Evolutionary conservation across 169 alveolate species (phyloP).

Genomic region (Babesia ovis): DNA sequence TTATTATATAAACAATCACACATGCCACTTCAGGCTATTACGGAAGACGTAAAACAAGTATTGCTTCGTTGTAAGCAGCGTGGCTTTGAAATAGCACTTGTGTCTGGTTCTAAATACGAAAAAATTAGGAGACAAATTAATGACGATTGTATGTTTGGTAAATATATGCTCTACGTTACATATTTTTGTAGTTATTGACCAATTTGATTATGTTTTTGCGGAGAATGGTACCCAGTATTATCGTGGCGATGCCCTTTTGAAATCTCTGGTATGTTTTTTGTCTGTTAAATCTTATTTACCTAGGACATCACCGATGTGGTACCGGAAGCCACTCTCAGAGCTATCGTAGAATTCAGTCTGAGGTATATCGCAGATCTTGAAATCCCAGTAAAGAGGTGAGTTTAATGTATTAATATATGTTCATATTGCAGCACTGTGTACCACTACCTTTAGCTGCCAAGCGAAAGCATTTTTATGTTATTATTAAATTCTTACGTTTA

Average conservation of each 20-base stretch:
- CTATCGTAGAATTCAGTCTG: constrained; percentile 26
- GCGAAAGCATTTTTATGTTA: too few relatives aligned
- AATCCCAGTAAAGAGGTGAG: constrained; percentile 57
- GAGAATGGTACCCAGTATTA: constrained; percentile 58
- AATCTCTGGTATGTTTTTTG: constrained; percentile 26
- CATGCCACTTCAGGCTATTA: constrained; percentile 11
- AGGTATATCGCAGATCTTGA: constrained; percentile 50
- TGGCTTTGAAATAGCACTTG: constrained; percentile 39
- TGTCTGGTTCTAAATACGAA: constrained; percentile 47
- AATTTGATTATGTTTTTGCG: constrained; percentile 27
- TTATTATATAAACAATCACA: neutral
- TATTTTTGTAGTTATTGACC: constrained; percentile 19
- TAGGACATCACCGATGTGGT: constrained; percentile 36
- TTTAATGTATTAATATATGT: constrained; percentile 1
- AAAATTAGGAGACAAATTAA: constrained; percentile 35
- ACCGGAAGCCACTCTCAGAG: constrained; percentile 20
- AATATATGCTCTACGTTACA: neutral
- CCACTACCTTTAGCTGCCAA: too few relatives aligned
- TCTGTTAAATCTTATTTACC: too few relatives aligned
- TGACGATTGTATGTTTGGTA: constrained; percentile 12
- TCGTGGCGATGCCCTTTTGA: constrained; percentile 10
- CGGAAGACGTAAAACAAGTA: constrained; percentile 36
- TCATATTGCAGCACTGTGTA: too few relatives aligned
- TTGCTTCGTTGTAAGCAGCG: constrained; percentile 17
- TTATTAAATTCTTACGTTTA: too few relatives aligned